Conservation (phyloP, 192 early-diverging fungal species). For the Coemansia sp. region DNA sequence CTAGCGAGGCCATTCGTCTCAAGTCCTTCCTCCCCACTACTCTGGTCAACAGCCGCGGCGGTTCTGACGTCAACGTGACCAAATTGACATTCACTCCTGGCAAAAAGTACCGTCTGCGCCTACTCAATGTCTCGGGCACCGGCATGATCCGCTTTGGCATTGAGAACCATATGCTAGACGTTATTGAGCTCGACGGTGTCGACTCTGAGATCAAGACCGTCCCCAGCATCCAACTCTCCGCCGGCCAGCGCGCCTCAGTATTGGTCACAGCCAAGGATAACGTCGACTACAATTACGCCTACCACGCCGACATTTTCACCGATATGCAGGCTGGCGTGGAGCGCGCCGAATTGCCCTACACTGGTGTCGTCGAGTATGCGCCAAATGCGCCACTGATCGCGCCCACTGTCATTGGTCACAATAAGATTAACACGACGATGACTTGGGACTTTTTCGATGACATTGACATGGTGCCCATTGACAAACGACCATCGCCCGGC, state of each 20-base stretch:
- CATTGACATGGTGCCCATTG: constrained; percentile 61
- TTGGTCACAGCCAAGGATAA: constrained; percentile 72
- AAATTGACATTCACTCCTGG: constrained; percentile 67
- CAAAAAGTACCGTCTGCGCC: constrained; percentile 81
- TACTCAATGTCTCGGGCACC: constrained; percentile 78
- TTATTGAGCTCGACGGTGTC: constrained; percentile 85
- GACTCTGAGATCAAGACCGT: constrained; percentile 63
- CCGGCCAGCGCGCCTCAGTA: constrained; percentile 81
- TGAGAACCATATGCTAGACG: constrained; percentile 72
- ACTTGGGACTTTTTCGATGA: constrained; percentile 62
- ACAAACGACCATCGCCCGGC: constrained; percentile 29
- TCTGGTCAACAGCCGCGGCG: constrained; percentile 64
- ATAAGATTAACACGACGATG: constrained; percentile 23
- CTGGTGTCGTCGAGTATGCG: constrained; percentile 47
- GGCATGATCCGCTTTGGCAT: constrained; percentile 76
- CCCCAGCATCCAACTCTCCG: constrained; percentile 62
- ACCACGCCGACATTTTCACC: constrained; percentile 71
- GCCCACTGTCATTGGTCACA: constrained; percentile 3
- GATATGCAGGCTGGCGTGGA: constrained; percentile 47
- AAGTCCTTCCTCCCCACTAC: constrained; percentile 41
- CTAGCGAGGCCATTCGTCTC: constrained; percentile 32
- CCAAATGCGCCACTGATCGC: constrained; percentile 23
- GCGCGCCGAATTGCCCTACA: constrained; percentile 36
- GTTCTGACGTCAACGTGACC: constrained; percentile 57
- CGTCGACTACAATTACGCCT: constrained; percentile 63